These are phyloP conservation scores for Termitomyces heimii DNA, from an alignment of 768 basidiomycete genomes.

Conservation along the genomic window DNA sequence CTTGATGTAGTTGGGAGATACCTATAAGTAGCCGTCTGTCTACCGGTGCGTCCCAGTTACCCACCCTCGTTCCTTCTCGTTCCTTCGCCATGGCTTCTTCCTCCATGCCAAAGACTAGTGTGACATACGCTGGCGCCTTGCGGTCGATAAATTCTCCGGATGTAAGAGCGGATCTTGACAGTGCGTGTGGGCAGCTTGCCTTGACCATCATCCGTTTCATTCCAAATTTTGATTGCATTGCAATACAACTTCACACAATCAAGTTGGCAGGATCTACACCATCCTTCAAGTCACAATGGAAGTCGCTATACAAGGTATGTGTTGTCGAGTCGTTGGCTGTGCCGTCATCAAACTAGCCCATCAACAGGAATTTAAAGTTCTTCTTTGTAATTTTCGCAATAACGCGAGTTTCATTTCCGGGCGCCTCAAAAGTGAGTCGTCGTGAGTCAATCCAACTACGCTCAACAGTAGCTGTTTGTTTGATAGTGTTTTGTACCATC, in stretches of 20 bases:
- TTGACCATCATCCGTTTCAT: constrained; percentile 29
- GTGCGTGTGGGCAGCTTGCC: constrained; percentile 34
- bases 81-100: constrained; percentile 21
- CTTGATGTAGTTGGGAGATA: constrained; percentile 22
- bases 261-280: constrained; percentile 32
- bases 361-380: constrained; percentile 32
- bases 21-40: constrained; percentile 24
- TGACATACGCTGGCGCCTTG: constrained; percentile 35
- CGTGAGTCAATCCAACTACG: background rate
- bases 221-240: constrained; percentile 35
- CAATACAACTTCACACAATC: constrained; percentile 39
- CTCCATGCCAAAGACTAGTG: constrained; percentile 18
- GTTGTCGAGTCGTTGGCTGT: background rate
- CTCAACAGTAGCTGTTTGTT: background rate
- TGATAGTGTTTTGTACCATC: constrained; percentile 36
- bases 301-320: constrained; percentile 31
- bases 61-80: constrained; percentile 6
- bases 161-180: constrained; percentile 35
- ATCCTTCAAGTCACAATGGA: constrained; percentile 38
- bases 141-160: constrained; percentile 28
- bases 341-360: constrained; percentile 1
- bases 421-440: constrained; percentile 35
- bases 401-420: constrained; percentile 39
- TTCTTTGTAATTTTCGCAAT: constrained; percentile 35
- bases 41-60: constrained; percentile 8